Evolutionary conservation across 1,139 yeast species (phyloP), one percentile per base, ranked within the genome.

Genomic region (Yamadazyma membranifaciens): DNA sequence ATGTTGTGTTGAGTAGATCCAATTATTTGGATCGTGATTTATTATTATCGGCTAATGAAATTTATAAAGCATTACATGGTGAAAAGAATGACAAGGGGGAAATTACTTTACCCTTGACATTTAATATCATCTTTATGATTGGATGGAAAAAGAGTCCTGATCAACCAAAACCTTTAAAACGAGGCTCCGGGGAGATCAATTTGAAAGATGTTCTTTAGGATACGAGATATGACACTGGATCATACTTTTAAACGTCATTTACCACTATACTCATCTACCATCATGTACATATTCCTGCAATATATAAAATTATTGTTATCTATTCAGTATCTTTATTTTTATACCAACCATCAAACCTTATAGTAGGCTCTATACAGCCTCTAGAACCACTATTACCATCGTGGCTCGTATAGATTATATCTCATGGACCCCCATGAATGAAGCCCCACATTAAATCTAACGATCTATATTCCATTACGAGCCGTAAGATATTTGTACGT

Each of bases 121-220:
- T 80, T 59, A 69, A 88, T 45, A 76, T 87, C 38, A 79, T 87
- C 14, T 83, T 82, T 57, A 82, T 87, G 87, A 85, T 87, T 57
- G 96, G 95, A 1, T 87, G 96, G 96, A 87, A 86, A 60, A 82
- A 83, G 50, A 75, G 87, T 44, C 76, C 73, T 6, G 57, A 62
- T 40, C 88, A 86, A 55, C 89, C 89, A 3, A 69, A 82, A 54
- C 94, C 95, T 1, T 69, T 85, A 48, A 74, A 75, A 41, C 68
- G 95, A 47, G 95, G 95, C 1, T 56, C 83, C 12, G 95, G 83
- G 1, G 78, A 81, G 53, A 69, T 85, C 28, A 80, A 70, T 49
- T 65, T 87, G 56, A 83, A 83, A 58, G 89, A 85, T 47, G 79
- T 78, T 3, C 60, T 83, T 37, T 60, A 33, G 11, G 25, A 22